phyloP scores from a whole-genome alignment of 495 filamentous ascomycete genomes.

The Trichoderma erinaceum region DNA sequence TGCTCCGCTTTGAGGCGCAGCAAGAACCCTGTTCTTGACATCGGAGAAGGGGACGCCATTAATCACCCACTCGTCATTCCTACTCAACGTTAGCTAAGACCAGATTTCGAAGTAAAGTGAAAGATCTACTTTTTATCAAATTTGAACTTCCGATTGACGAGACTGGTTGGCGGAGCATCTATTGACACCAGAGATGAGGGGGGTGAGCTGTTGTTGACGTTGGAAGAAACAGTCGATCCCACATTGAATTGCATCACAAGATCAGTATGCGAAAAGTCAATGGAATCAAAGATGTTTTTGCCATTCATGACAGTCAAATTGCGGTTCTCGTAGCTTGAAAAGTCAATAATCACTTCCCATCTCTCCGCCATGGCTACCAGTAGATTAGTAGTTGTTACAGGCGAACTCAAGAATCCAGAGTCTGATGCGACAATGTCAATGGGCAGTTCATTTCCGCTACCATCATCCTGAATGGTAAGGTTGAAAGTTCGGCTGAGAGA shows the following conservation, averaged over 20 bases:
- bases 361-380: slow-evolving; percentile 50
- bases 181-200: slow-evolving; percentile 25
- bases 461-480: slow-evolving; percentile 34
- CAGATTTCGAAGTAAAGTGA: neutral
- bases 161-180: slow-evolving; percentile 28
- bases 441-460: slow-evolving; percentile 25
- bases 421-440: slow-evolving; percentile 49
- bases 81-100: neutral
- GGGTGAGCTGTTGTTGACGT: slow-evolving; percentile 7
- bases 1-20: slow-evolving; percentile 40
- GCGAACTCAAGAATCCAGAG: slow-evolving; percentile 37
- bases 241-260: slow-evolving; percentile 52
- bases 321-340: slow-evolving; percentile 39
- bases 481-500: slow-evolving; percentile 44
- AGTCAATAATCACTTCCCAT: slow-evolving; percentile 52
- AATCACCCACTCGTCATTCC: slow-evolving; percentile 35
- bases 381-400: slow-evolving; percentile 31
- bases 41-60: slow-evolving; percentile 48
- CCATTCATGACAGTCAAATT: slow-evolving; percentile 41
- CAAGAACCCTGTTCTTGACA: slow-evolving; percentile 46
- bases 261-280: slow-evolving; percentile 43
- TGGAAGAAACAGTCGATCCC: slow-evolving; percentile 20
- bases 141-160: slow-evolving; percentile 31
- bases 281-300: slow-evolving; percentile 34
- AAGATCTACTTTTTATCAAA: slow-evolving; percentile 24